Percentiles rank a stretch among this genome's conserved stretches.
Evolutionary conservation across 306 rosid genomes (phyloP).

Genomic region (Trichosanthes truncata): DNA sequence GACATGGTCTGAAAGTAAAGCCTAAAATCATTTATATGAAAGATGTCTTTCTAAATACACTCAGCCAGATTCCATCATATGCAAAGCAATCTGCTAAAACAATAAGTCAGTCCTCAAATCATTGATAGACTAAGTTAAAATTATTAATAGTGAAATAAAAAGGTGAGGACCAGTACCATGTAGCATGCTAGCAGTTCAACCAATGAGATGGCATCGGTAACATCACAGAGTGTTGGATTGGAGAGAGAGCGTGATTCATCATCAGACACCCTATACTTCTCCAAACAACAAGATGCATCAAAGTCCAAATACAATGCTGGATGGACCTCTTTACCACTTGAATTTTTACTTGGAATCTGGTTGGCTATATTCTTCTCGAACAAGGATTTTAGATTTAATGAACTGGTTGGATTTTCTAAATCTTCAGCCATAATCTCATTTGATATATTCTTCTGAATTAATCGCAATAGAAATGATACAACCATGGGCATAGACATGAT

Average conservation of each 20-base stretch:
- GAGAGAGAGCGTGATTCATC: slow-evolving; percentile 16
- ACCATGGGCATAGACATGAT: slow-evolving; percentile 41
- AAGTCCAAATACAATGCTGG: slow-evolving; percentile 12
- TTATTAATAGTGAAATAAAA: slow-evolving; percentile 4
- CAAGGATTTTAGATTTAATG: slow-evolving; percentile 18
- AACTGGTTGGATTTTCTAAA: slow-evolving; percentile 14
- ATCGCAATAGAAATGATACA: slow-evolving; percentile 43
- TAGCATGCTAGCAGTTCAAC: slow-evolving; percentile 66
- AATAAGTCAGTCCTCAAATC: not conserved
- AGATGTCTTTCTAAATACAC: not conserved
- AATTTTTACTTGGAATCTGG: slow-evolving; percentile 3
- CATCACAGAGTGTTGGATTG: slow-evolving; percentile 21
- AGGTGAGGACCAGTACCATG: slow-evolving; percentile 35
- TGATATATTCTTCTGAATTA: slow-evolving; percentile 21
- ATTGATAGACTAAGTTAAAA: slow-evolving; percentile 10
- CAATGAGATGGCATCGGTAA: slow-evolving; percentile 55
- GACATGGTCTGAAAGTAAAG: not conserved
- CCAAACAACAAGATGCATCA: slow-evolving; percentile 28
- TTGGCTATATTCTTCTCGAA: slow-evolving; percentile 16
- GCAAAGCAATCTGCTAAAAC: not conserved
- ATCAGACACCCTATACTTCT: slow-evolving; percentile 24
- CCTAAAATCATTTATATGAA: not conserved
- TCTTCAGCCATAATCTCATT: slow-evolving; percentile 8
- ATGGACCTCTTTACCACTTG: slow-evolving; percentile 1
- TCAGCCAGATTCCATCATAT: not conserved